Evolutionary conservation across 2,329 filamentous ascomycete genomes (phyloP).

Genomic region (Pseudohalonectria lignicola): DNA sequence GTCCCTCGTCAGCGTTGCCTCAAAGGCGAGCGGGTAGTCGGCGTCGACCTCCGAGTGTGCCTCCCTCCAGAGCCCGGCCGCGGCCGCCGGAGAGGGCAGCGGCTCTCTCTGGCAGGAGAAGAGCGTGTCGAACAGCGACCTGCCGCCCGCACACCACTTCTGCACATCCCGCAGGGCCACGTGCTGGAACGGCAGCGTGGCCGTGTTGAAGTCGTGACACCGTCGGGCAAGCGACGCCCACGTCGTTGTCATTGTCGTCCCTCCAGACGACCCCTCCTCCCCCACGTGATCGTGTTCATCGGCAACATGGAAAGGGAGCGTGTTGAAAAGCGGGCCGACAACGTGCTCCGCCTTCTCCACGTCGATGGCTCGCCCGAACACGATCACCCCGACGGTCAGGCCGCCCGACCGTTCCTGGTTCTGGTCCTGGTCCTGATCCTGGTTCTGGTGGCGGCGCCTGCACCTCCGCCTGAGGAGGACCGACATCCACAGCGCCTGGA

Average conservation of each 20-base stretch:
- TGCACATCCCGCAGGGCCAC: slow-evolving; percentile 69
- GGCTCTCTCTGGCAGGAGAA: slow-evolving; percentile 62
- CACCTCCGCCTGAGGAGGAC: slow-evolving; percentile 42
- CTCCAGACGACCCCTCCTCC: too few species aligned
- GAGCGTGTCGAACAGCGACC: slow-evolving; percentile 64
- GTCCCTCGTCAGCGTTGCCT: slow-evolving; percentile 45
- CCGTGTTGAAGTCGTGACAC: slow-evolving; percentile 62
- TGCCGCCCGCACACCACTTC: slow-evolving; percentile 58
- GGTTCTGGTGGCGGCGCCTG: background rate
- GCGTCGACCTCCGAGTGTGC: slow-evolving; percentile 28
- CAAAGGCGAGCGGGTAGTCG: slow-evolving; percentile 71
- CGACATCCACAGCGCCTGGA: slow-evolving; percentile 65
- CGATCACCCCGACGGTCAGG: slow-evolving; percentile 59
- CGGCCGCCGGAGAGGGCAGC: slow-evolving; percentile 12
- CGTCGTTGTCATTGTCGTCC: too few species aligned
- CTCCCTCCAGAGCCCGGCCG: slow-evolving; percentile 38
- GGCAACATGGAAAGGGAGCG: slow-evolving; percentile 53
- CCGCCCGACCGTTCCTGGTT: slow-evolving; percentile 20
- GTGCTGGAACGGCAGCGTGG: slow-evolving; percentile 62
- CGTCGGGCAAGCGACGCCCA: slow-evolving; percentile 50
- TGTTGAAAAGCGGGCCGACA: slow-evolving; percentile 84
- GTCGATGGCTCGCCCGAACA: slow-evolving; percentile 67
- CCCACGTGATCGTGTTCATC: too few species aligned
- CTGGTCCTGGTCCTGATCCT: too few species aligned
- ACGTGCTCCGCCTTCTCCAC: slow-evolving; percentile 53